Conservation (phyloP, 1,284 basidiomycete genomes). For the Irpex lacteus region DNA sequence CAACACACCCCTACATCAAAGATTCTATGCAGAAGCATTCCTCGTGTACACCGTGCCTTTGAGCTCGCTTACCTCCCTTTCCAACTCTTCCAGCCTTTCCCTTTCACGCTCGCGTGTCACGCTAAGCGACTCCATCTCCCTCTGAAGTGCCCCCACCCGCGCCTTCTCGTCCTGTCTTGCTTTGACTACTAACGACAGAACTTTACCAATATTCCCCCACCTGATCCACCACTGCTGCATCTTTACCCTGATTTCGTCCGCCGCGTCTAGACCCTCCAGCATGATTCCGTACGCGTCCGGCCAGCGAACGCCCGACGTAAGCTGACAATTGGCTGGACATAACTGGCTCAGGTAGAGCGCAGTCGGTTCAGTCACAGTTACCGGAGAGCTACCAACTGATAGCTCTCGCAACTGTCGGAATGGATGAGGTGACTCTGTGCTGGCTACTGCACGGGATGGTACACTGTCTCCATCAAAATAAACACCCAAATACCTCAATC, state of each 20-base stretch:
- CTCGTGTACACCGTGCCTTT: not conserved
- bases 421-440: slow-evolving; percentile 16
- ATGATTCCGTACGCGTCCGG: slow-evolving; percentile 27
- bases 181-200: not conserved
- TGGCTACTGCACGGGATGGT: slow-evolving; percentile 12
- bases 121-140: not conserved
- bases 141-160: not conserved
- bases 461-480: slow-evolving; percentile 42
- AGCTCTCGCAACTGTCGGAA: slow-evolving; percentile 42
- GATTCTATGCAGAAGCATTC: no score
- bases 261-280: slow-evolving; percentile 24
- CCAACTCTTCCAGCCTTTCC: not conserved
- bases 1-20: no score
- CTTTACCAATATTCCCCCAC: not conserved
- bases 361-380: slow-evolving; percentile 37
- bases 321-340: slow-evolving; percentile 35
- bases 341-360: slow-evolving; percentile 53
- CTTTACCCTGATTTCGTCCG: slow-evolving; percentile 21
- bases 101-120: not conserved
- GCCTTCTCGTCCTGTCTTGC: not conserved
- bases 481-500: slow-evolving; percentile 47
- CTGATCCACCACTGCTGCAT: slow-evolving; percentile 2
- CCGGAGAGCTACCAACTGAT: slow-evolving; percentile 49
- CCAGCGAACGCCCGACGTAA: slow-evolving; percentile 39
- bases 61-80: not conserved